phyloP scores from a whole-genome alignment of 768 basidiomycete species.

The Gloeostereum incarnatum region DNA sequence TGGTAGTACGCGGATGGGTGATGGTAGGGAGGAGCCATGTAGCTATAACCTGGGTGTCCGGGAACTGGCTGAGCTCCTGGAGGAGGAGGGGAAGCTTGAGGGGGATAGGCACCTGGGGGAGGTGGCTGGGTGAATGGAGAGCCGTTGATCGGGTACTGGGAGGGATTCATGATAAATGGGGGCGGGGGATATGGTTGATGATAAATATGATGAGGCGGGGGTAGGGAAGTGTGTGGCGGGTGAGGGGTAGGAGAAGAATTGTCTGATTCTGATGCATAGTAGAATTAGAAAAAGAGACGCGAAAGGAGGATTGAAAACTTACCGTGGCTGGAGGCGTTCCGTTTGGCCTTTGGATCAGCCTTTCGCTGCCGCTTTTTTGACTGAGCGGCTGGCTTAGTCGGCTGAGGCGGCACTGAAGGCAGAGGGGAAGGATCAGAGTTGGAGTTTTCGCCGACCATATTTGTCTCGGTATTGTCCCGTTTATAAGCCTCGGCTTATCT shows the following conservation, averaged over 20 bases:
- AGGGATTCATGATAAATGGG: constrained; percentile 57
- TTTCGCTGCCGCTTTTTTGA: too few relatives aligned
- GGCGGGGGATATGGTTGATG: constrained; percentile 49
- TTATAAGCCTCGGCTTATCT: too few relatives aligned
- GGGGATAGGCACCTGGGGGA: constrained; percentile 8
- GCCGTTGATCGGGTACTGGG: constrained; percentile 54
- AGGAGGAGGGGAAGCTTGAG: constrained; percentile 22
- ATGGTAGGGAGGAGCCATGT: constrained; percentile 30
- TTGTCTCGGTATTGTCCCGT: too few relatives aligned
- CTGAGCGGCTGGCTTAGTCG: too few relatives aligned
- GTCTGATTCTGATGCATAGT: constrained; percentile 3
- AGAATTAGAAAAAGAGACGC: not conserved
- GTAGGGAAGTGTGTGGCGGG: constrained; percentile 18
- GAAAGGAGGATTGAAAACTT: too few relatives aligned
- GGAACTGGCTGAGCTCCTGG: constrained; percentile 23
- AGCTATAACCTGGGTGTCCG: constrained; percentile 27
- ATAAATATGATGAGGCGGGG: constrained; percentile 26
- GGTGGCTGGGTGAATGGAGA: constrained; percentile 33
- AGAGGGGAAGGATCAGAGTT: too few relatives aligned
- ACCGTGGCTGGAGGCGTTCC: too few relatives aligned
- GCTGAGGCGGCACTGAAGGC: too few relatives aligned
- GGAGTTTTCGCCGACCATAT: too few relatives aligned
- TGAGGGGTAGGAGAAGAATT: constrained; percentile 12
- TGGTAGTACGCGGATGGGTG: constrained; percentile 54
- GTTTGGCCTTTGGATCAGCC: too few relatives aligned